phyloP scores from a whole-genome alignment of 768 basidiomycete genomes.

The Phlebiopsis gigantea region DNA sequence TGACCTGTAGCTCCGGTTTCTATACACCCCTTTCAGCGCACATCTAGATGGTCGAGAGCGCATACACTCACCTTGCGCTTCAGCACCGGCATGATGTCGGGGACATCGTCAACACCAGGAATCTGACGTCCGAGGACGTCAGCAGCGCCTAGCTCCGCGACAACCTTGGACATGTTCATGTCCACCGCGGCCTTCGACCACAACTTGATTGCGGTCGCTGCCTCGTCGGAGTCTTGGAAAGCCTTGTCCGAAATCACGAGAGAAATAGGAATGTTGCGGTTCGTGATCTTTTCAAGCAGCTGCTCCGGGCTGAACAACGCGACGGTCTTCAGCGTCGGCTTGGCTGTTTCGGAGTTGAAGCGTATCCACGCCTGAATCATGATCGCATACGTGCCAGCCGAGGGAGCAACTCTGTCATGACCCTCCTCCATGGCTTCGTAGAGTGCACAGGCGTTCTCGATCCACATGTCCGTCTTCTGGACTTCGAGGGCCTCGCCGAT shows the following conservation, averaged over 20 bases:
- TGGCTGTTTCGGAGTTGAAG: conserved; percentile 29
- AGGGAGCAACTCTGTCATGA: conserved; percentile 43
- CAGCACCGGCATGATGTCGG: conserved; percentile 58
- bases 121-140: conserved; percentile 37
- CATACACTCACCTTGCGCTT: conserved; percentile 32
- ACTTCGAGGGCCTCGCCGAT: conserved; percentile 43
- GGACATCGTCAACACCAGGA: conserved; percentile 45
- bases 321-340: conserved; percentile 7
- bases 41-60: conserved; percentile 1
- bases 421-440: conserved; percentile 52
- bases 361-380: conserved; percentile 58
- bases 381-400: conserved; percentile 57
- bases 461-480: no score
- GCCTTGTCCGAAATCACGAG: conserved; percentile 53
- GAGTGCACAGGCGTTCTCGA: conserved; percentile 55
- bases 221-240: conserved; percentile 50
- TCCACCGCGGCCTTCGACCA: conserved; percentile 60
- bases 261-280: conserved; percentile 44
- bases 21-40: neutral
- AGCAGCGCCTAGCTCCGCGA: conserved; percentile 52
- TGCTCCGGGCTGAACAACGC: conserved; percentile 19
- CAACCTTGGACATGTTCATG: conserved; percentile 42
- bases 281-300: conserved; percentile 32
- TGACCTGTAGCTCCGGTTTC: conserved; percentile 18
- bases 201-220: conserved; percentile 45